phyloP scores from a whole-genome alignment of 148 eudicot species.

The Amaranthus cruentus region DNA sequence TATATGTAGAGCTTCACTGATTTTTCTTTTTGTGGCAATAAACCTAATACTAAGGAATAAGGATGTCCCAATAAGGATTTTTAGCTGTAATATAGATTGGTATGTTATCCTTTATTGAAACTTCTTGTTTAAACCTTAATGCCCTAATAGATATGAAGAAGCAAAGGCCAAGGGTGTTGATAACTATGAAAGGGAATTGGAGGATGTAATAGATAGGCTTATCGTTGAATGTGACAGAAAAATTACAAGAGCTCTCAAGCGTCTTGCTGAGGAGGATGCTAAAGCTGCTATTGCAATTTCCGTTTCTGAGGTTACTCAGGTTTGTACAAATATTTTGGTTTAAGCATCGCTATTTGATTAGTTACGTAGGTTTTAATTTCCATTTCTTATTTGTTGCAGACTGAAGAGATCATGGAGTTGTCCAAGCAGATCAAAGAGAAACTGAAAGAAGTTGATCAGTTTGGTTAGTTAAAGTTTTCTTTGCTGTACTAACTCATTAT shows the following conservation, averaged over 20 bases:
- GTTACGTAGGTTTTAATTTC: background rate
- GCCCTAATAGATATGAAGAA: conserved; percentile 66
- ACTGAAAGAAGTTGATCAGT: conserved; percentile 70
- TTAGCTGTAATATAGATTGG: background rate
- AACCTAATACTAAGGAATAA: too few species aligned
- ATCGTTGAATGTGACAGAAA: conserved; percentile 91
- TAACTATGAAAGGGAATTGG: conserved; percentile 83
- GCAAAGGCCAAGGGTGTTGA: conserved; percentile 71
- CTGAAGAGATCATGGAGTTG: conserved; percentile 68
- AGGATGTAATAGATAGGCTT: conserved; percentile 91
- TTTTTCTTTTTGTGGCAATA: too few species aligned
- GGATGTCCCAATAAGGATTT: too few species aligned
- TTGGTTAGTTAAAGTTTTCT: conserved; percentile 45
- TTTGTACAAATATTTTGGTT: conserved; percentile 16
- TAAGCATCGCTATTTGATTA: background rate
- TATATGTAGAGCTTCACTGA: too few species aligned
- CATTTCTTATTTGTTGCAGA: conserved; percentile 33
- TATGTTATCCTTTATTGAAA: background rate
- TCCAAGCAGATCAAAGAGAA: conserved; percentile 79
- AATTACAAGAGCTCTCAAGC: conserved; percentile 87
- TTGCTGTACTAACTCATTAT: background rate
- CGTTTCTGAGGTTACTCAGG: conserved; percentile 90
- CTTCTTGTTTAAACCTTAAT: conserved; percentile 33
- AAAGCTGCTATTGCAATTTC: conserved; percentile 97
- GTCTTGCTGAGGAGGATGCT: conserved; percentile 93